Conservation (phyloP, 495 filamentous ascomycete species). For the Pyrenula aspistea region DNA sequence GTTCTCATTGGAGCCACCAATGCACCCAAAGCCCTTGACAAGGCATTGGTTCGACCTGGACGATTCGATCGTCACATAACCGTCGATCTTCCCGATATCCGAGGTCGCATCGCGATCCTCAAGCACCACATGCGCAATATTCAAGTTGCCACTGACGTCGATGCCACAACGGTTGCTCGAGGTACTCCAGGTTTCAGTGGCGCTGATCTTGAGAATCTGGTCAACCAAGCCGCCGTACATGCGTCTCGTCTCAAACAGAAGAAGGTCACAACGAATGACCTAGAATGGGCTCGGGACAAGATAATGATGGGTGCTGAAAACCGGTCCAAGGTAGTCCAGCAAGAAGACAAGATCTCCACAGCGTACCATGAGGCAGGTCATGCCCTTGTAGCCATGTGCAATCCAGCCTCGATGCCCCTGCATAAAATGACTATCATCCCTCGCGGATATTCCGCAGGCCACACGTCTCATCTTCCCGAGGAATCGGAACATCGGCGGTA, state of each 20-base stretch:
- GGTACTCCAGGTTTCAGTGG: slow-evolving; percentile 88
- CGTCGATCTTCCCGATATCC: slow-evolving; percentile 89
- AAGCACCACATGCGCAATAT: slow-evolving; percentile 86
- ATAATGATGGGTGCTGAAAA: slow-evolving; percentile 95
- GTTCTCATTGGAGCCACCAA: slow-evolving; percentile 95
- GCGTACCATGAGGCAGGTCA: slow-evolving; percentile 98
- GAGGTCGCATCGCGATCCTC: slow-evolving; percentile 82
- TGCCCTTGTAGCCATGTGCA: slow-evolving; percentile 77
- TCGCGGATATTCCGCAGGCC: slow-evolving; percentile 69
- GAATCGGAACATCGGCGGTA: slow-evolving; percentile 74
- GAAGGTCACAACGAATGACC: slow-evolving; percentile 63
- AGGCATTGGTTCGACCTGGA: slow-evolving; percentile 85
- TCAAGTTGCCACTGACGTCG: slow-evolving; percentile 63
- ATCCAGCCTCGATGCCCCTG: slow-evolving; percentile 55
- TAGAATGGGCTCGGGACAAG: slow-evolving; percentile 97
- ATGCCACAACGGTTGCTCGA: slow-evolving; percentile 67
- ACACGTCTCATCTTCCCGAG: slow-evolving; percentile 75
- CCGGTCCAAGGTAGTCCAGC: slow-evolving; percentile 72
- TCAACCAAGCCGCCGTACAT: slow-evolving; percentile 90
- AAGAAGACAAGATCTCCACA: slow-evolving; percentile 78
- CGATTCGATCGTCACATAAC: slow-evolving; percentile 87
- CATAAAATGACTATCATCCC: slow-evolving; percentile 98
- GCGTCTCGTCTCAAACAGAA: slow-evolving; percentile 68
- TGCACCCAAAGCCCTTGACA: slow-evolving; percentile 87
- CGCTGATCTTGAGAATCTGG: slow-evolving; percentile 88